Percentiles rank a stretch among this genome's conserved stretches.
phyloP scores from a whole-genome alignment of 495 filamentous ascomycete species.

The Zalerion maritima region DNA sequence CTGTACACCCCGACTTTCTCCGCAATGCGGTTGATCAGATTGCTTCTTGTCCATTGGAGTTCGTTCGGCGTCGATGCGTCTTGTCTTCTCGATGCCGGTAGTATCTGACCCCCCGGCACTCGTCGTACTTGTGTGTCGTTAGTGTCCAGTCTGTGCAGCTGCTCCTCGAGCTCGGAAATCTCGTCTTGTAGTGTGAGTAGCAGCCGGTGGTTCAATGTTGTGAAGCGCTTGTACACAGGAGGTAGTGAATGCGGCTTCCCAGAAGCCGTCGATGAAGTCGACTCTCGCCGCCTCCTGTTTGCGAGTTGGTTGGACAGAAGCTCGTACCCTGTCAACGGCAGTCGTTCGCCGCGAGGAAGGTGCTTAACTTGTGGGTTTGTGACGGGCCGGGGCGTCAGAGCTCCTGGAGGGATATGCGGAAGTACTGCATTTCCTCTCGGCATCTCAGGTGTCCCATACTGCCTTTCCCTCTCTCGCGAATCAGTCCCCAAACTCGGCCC shows the following conservation, averaged over 20 bases:
- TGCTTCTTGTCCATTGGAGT: conserved; percentile 56
- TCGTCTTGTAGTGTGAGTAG: conserved; percentile 81
- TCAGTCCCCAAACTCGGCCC: too few species aligned
- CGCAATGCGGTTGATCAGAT: conserved; percentile 54
- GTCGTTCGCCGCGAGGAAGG: conserved; percentile 19
- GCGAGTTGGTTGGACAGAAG: too few species aligned
- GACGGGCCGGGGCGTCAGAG: conserved; percentile 16
- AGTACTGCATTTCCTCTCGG: conserved; percentile 14
- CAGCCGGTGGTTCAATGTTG: conserved; percentile 68
- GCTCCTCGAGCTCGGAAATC: conserved; percentile 62
- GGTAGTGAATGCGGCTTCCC: conserved; percentile 27
- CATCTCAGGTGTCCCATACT: conserved; percentile 23
- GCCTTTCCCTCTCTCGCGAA: too few species aligned
- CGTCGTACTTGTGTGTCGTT: conserved; percentile 52
- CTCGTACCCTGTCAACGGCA: conserved; percentile 47
- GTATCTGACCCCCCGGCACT: conserved; percentile 31
- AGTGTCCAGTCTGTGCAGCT: conserved; percentile 55
- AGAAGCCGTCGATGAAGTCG: conserved; percentile 36
- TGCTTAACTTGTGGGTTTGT: conserved; percentile 15
- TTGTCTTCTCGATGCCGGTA: conserved; percentile 49
- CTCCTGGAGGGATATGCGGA: conserved; percentile 13
- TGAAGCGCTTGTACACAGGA: conserved; percentile 81
- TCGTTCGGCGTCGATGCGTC: conserved; percentile 53
- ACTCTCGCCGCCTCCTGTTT: too few species aligned
- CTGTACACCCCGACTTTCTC: conserved; percentile 76